phyloP scores from a whole-genome alignment of 1,284 basidiomycete species.

The Ganoderma leucocontextum region DNA sequence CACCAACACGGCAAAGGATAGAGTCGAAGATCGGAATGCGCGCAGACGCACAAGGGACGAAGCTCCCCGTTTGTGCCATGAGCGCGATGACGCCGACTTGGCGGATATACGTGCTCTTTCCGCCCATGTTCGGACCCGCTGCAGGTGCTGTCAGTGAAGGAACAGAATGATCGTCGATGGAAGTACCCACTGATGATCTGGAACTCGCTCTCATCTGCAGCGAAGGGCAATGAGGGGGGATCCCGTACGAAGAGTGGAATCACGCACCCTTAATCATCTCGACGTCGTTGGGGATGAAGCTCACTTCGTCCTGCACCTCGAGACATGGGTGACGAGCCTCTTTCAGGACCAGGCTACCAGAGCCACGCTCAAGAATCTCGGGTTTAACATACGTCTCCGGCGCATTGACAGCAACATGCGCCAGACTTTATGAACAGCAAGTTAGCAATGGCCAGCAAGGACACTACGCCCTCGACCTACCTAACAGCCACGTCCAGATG shows the following conservation, averaged over 20 bases:
- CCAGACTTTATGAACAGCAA: conserved; percentile 66
- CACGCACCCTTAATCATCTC: conserved; percentile 82
- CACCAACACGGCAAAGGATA: conserved; percentile 95
- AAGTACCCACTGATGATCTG: conserved; percentile 79
- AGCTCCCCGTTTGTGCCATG: conserved; percentile 96
- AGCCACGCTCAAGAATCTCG: conserved; percentile 71
- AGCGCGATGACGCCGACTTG: conserved; percentile 93
- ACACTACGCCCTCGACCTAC: conserved; percentile 48
- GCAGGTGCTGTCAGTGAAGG: conserved; percentile 19
- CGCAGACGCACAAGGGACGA: conserved; percentile 91
- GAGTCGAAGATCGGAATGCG: conserved; percentile 95
- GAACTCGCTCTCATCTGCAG: conserved; percentile 78
- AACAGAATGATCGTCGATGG: not conserved
- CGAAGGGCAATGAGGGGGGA: not conserved
- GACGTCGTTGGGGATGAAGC: conserved; percentile 95
- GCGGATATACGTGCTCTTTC: conserved; percentile 93
- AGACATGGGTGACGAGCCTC: conserved; percentile 96
- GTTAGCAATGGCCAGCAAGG: conserved; percentile 2
- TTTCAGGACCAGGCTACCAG: conserved; percentile 78
- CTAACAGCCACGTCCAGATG: conserved; percentile 93
- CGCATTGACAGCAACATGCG: conserved; percentile 89
- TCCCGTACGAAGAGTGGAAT: conserved; percentile 28
- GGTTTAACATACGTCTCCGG: conserved; percentile 92
- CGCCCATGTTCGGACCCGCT: conserved; percentile 97
- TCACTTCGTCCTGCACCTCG: conserved; percentile 95